phyloP scores from a whole-genome alignment of 192 early-diverging fungal genomes.

The Backusella morwellensis region DNA sequence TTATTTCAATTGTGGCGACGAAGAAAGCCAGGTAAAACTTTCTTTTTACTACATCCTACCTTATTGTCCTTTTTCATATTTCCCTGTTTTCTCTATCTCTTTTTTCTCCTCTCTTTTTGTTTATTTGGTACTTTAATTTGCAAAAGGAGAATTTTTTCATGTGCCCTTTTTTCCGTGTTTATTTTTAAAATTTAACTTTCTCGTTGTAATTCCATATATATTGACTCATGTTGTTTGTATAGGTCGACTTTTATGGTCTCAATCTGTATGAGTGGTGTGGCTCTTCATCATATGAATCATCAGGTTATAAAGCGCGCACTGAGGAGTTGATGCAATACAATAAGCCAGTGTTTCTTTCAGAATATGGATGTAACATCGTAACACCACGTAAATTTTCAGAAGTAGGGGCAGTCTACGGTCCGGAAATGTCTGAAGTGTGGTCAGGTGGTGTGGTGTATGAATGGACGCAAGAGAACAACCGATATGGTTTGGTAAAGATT shows the following conservation, averaged over 20 bases:
- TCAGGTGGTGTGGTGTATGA: slow-evolving; percentile 78
- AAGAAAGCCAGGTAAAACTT: slow-evolving; percentile 38
- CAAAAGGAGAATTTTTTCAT: neutral
- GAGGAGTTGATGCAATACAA: slow-evolving; percentile 57
- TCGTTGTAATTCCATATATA: neutral
- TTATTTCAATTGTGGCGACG: slow-evolving; percentile 70
- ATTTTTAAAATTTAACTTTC: neutral
- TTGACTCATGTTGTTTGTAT: neutral
- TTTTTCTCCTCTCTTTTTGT: neutral
- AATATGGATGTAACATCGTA: slow-evolving; percentile 77
- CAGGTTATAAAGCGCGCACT: slow-evolving; percentile 66
- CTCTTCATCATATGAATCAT: slow-evolving; percentile 54
- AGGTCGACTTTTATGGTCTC: slow-evolving; percentile 71
- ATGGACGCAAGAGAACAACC: slow-evolving; percentile 72
- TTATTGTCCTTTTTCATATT: neutral
- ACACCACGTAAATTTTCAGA: slow-evolving; percentile 68
- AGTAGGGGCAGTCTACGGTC: slow-evolving; percentile 63
- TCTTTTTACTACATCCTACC: neutral
- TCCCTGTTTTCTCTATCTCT: neutral
- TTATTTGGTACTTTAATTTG: neutral
- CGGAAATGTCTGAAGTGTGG: slow-evolving; percentile 62
- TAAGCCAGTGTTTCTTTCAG: slow-evolving; percentile 68
- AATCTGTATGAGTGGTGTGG: slow-evolving; percentile 84
- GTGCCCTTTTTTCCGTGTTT: neutral
- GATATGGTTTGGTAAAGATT: slow-evolving; percentile 69